phyloP scores from a whole-genome alignment of 2,329 filamentous ascomycete genomes.

The Trichothecium sympodiale region DNA sequence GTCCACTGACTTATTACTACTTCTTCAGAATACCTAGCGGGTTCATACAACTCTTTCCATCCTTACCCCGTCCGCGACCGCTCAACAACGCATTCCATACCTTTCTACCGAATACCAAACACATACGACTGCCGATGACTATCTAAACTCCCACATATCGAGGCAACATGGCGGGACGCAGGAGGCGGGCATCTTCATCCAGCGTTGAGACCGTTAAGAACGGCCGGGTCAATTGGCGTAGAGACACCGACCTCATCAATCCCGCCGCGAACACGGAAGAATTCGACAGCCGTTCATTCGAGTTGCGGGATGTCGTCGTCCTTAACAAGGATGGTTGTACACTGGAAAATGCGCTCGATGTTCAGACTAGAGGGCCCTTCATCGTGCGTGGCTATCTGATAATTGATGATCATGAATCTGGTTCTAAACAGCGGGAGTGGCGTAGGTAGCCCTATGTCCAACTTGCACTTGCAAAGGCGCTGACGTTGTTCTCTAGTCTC shows the following conservation, averaged over 20 bases:
- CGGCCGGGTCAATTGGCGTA: constrained; percentile 19
- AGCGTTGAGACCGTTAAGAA: constrained; percentile 32
- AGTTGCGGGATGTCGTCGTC: constrained; percentile 50
- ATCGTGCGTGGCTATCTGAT: constrained; percentile 49
- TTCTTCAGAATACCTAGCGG: no score
- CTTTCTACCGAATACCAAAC: no score
- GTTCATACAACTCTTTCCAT: no score
- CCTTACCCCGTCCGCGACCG: no score
- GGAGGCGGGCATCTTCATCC: constrained; percentile 31
- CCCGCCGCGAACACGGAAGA: constrained; percentile 9
- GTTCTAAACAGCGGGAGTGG: constrained; percentile 18
- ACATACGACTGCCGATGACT: no score
- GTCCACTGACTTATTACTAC: no score
- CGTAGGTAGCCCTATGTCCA: constrained; percentile 21
- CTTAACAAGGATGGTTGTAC: constrained; percentile 39
- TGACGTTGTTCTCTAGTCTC: neutral
- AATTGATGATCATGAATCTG: constrained; percentile 36
- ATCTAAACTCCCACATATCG: constrained; percentile 1
- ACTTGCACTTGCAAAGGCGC: neutral
- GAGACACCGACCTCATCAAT: constrained; percentile 15
- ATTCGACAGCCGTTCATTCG: constrained; percentile 48
- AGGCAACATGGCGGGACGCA: constrained; percentile 25
- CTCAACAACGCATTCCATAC: no score
- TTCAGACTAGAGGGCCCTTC: constrained; percentile 48
- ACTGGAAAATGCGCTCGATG: constrained; percentile 50